Percentiles rank a stretch among this genome's conserved stretches.
Conservation (phyloP, 148 eudicot genomes). For the Cornus florida region DNA sequence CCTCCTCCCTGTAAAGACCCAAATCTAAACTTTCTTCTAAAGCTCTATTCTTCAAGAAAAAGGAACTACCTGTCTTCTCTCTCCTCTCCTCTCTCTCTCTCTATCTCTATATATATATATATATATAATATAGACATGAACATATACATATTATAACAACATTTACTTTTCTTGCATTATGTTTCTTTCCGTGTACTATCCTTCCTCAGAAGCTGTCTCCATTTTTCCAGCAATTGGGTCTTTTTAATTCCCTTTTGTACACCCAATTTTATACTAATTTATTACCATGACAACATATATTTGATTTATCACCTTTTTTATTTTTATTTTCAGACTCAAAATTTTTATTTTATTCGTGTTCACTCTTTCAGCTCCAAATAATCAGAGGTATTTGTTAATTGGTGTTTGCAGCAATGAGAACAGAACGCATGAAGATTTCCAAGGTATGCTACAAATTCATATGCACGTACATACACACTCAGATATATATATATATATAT, state of each 20-base stretch:
- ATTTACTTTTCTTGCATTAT: background rate
- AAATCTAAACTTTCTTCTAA: conserved; percentile 11
- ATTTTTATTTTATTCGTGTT: background rate
- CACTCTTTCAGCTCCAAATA: background rate
- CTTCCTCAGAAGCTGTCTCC: conserved; percentile 36
- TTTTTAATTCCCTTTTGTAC: conserved; percentile 15
- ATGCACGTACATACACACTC: background rate
- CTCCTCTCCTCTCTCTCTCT: conserved; percentile 2
- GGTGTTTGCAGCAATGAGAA: conserved; percentile 33
- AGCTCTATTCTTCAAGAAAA: conserved; percentile 20
- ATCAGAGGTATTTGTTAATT: background rate
- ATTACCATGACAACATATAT: background rate
- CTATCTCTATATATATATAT: background rate
- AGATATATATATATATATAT: background rate
- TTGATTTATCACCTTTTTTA: conserved; percentile 4
- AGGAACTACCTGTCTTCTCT: conserved; percentile 16
- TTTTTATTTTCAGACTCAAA: background rate
- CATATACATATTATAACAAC: background rate
- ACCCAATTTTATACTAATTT: conserved; percentile 6
- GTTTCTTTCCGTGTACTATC: conserved; percentile 20
- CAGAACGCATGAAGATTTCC: conserved; percentile 18
- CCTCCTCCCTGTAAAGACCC: conserved; percentile 42
- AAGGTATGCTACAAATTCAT: conserved; percentile 30
- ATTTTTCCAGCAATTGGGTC: conserved; percentile 43
- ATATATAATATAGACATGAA: background rate